phyloP scores from a whole-genome alignment of 192 early-diverging fungal genomes.

The Gamsiella multidivaricata region DNA sequence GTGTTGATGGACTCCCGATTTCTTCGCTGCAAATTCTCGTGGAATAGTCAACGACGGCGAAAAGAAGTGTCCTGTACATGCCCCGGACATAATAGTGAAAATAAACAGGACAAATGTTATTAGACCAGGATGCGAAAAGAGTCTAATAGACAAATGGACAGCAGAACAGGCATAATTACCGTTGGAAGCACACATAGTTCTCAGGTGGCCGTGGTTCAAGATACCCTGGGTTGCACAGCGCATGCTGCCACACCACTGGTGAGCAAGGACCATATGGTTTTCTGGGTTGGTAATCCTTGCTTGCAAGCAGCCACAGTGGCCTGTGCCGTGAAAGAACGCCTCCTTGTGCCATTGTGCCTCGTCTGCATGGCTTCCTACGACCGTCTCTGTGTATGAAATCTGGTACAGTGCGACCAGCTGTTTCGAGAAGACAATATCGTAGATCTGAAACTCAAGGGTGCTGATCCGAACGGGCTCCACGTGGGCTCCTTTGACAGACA shows the following conservation, averaged over 20 bases:
- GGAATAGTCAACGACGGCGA: too few species aligned
- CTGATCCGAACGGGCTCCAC: neutral
- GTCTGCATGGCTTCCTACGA: neutral
- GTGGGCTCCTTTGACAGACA: neutral
- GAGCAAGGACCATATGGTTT: neutral
- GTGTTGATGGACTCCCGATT: too few species aligned
- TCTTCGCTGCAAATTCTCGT: too few species aligned
- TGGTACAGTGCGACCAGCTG: neutral
- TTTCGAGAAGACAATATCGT: neutral
- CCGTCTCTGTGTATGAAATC: neutral
- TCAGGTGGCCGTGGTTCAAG: neutral
- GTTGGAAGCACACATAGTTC: neutral
- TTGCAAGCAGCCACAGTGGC: conserved; percentile 8
- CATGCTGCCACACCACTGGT: neutral
- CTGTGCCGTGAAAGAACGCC: conserved; percentile 3
- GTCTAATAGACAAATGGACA: too few species aligned
- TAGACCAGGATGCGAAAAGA: too few species aligned
- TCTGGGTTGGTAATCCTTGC: neutral
- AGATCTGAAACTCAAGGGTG: neutral
- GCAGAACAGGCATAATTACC: too few species aligned
- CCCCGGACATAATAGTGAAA: too few species aligned
- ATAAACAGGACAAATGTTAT: too few species aligned
- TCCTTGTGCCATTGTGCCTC: neutral
- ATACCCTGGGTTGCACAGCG: conserved; percentile 2
- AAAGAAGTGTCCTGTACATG: too few species aligned